phyloP scores from a whole-genome alignment of 345 rosid species.

The Ailanthus altissimus region DNA sequence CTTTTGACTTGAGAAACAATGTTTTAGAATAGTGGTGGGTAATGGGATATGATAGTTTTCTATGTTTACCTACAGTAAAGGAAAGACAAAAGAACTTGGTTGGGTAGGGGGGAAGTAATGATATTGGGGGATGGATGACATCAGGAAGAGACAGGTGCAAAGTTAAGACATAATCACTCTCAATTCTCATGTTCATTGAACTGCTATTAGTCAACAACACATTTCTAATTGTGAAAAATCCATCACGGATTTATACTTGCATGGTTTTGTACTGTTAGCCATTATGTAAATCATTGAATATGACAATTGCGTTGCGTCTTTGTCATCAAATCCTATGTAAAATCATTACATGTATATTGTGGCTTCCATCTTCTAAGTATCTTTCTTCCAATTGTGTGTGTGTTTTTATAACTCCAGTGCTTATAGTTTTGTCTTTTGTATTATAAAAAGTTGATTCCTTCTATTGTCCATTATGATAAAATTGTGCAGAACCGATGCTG shows the following conservation, averaged over 20 bases:
- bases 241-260: neutral
- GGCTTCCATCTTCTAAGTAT: neutral
- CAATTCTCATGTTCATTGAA: neutral
- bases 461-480: neutral
- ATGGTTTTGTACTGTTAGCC: neutral
- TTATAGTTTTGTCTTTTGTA: neutral
- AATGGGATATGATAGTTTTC: neutral
- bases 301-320: neutral
- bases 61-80: neutral
- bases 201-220: neutral
- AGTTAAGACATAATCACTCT: neutral
- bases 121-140: no score
- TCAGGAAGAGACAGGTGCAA: no score
- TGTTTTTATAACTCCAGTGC: neutral
- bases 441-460: constrained; percentile 1
- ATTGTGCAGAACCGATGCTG: constrained; percentile 80
- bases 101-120: no score
- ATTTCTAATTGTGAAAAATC: neutral
- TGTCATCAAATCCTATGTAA: neutral
- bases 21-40: neutral
- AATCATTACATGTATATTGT: neutral
- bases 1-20: neutral
- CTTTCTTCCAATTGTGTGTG: no score
- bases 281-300: neutral
- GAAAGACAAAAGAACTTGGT: no score